Evolutionary conservation across 164 flowering plant species (phyloP).

Genomic region (Buxus sempervirens): DNA sequence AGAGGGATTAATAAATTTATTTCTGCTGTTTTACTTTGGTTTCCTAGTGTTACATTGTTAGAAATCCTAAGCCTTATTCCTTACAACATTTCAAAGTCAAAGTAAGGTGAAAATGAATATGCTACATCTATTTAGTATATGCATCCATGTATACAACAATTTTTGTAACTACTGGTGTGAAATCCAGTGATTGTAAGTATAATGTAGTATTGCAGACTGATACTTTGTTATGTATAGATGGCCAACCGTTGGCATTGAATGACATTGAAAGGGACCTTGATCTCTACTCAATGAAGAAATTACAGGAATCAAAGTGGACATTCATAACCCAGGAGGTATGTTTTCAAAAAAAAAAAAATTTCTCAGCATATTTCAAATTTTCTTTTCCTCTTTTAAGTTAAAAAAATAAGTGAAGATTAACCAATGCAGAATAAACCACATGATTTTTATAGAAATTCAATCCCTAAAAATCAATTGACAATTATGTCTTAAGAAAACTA

Average conservation of each 20-base stretch:
- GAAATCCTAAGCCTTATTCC: neutral
- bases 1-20: too few species aligned
- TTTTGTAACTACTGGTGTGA: neutral
- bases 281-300: conserved; percentile 34
- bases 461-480: neutral
- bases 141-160: neutral
- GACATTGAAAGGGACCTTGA: conserved; percentile 69
- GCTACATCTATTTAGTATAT: too few species aligned
- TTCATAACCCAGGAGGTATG: conserved; percentile 84
- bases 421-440: neutral
- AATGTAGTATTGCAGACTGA: neutral
- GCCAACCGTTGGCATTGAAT: conserved; percentile 49
- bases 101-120: neutral
- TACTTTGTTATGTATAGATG: conserved; percentile 45
- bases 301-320: conserved; percentile 77
- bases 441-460: too few species aligned
- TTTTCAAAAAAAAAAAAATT: too few species aligned
- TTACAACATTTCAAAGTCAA: neutral
- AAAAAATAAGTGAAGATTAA: too few species aligned
- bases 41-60: neutral
- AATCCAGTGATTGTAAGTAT: neutral
- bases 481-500: too few species aligned
- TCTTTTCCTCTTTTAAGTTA: neutral
- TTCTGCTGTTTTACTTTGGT: neutral
- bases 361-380: neutral